These are phyloP conservation scores for Aureobasidium lini DNA, from an alignment of 2,329 filamentous ascomycete genomes.

Conservation along the genomic window DNA sequence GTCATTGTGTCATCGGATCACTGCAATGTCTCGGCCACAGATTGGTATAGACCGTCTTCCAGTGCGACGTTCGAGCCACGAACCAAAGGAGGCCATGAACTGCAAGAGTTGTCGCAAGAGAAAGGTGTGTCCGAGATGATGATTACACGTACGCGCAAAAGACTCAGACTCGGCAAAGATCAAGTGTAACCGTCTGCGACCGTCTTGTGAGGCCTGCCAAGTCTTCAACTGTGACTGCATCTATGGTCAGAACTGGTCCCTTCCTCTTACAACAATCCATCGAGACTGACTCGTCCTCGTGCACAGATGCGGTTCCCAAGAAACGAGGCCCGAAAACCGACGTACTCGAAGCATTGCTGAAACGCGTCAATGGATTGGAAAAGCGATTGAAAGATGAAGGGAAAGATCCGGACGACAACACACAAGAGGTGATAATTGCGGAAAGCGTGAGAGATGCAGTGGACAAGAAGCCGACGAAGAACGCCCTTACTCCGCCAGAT, in stretches of 20 bases:
- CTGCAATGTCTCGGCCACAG: slow-evolving; percentile 62
- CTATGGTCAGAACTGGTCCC: slow-evolving; percentile 57
- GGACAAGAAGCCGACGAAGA: slow-evolving; percentile 11
- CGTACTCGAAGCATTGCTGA: slow-evolving; percentile 74
- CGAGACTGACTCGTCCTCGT: background rate
- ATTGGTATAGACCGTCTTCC: slow-evolving; percentile 75
- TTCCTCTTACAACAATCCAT: background rate
- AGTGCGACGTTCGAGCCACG: slow-evolving; percentile 60
- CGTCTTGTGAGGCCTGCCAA: slow-evolving; percentile 81
- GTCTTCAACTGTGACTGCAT: slow-evolving; percentile 83
- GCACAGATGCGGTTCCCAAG: slow-evolving; percentile 74
- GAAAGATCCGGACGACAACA: slow-evolving; percentile 21
- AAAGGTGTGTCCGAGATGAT: slow-evolving; percentile 55
- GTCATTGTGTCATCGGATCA: slow-evolving; percentile 10
- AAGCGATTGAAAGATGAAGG: slow-evolving; percentile 59
- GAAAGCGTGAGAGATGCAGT: slow-evolving; percentile 7
- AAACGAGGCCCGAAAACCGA: slow-evolving; percentile 87
- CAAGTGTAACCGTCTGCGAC: slow-evolving; percentile 80
- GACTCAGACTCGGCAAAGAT: slow-evolving; percentile 50
- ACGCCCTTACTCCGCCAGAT: background rate
- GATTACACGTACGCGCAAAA: background rate
- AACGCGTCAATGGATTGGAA: slow-evolving; percentile 78
- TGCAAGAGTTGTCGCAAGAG: slow-evolving; percentile 90
- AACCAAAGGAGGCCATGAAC: slow-evolving; percentile 87
- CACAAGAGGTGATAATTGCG: background rate